Evolutionary conservation across 331 rosid species (phyloP), one percentile per base, ranked within the genome.

Genomic region (Malus hybrid): DNA sequence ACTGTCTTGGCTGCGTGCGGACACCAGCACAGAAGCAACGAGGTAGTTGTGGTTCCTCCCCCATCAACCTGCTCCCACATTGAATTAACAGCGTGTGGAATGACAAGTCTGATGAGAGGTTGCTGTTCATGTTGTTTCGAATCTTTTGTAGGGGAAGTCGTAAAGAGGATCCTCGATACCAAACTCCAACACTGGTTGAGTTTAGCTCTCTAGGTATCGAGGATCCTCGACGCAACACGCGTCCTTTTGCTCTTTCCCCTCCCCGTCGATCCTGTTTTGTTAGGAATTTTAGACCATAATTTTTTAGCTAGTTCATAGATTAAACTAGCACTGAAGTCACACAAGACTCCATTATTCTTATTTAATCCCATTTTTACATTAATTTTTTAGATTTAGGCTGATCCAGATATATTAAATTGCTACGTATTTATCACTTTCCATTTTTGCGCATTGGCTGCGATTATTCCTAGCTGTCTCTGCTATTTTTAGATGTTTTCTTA

Each of bases 121-220:
- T 86, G 89, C 78, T 92, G 99, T 87, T 94, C 93, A 33, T 71
- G 89, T 67, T 92, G 99, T 84, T 94, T 92, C 61, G 90, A 87
- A 84, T 83, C 86, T 73, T 92, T 87, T 26, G 89, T 92, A 36
- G 80, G 79, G 65, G 88, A 84, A 4, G 91, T 89, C 74, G 96
- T 90, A 84, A 85, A 84, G 87, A 87, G 73, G 81, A 74, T 92
- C 74, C 78, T 84, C 82, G 94, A 89, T 63, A 44, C 83, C 20
- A 85, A 57, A 82, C 70, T 79, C 77, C 68, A 78, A 30, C 80
- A 79, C 19, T 90, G 97, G 93, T 80, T 87, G 83, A 74, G 85
- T 62, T 87, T 89, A 78, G 87, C 84, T 42, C 93, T 87, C 60
- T 85, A 90, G 92, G 48, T 42, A 42, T 42, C 14, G 48, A 42